These are phyloP conservation scores for Chlorencoelia australis DNA, from an alignment of 2,329 filamentous ascomycete species.

Conservation along the genomic window DNA sequence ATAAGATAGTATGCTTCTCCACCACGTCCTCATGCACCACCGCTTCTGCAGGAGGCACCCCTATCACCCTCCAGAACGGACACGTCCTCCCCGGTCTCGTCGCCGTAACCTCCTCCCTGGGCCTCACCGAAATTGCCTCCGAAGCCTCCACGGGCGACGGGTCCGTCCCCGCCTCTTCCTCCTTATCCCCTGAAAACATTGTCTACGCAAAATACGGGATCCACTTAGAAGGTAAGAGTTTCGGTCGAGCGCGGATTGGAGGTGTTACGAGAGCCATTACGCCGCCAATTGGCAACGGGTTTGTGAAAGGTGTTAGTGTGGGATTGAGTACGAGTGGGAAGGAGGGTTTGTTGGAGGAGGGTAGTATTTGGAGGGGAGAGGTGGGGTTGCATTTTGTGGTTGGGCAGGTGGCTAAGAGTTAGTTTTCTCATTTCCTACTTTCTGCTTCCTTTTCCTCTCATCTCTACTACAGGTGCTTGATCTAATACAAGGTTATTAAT, in stretches of 20 bases:
- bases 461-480: constrained; percentile 2
- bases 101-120: constrained; percentile 38
- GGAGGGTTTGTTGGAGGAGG: constrained; percentile 30
- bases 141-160: constrained; percentile 40
- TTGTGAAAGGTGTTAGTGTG: constrained; percentile 33
- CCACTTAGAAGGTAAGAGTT: constrained; percentile 32
- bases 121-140: constrained; percentile 38
- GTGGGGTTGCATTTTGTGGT: constrained; percentile 34
- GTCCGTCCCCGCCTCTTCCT: constrained; percentile 20
- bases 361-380: constrained; percentile 33
- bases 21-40: constrained; percentile 25
- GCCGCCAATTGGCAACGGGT: constrained; percentile 27
- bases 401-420: constrained; percentile 28
- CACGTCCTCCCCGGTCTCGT: constrained; percentile 39
- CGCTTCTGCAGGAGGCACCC: constrained; percentile 15
- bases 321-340: constrained; percentile 32
- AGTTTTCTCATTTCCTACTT: too few relatives aligned
- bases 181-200: constrained; percentile 24
- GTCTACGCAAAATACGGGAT: constrained; percentile 33
- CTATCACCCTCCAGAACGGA: constrained; percentile 35
- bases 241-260: constrained; percentile 33
- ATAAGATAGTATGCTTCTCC: constrained; percentile 33
- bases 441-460: too few relatives aligned
- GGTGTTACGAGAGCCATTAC: constrained; percentile 36
- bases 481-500: background rate